Evolutionary conservation across 805 yeast species (phyloP).

Genomic region (Starmerella gropengiesseri): DNA sequence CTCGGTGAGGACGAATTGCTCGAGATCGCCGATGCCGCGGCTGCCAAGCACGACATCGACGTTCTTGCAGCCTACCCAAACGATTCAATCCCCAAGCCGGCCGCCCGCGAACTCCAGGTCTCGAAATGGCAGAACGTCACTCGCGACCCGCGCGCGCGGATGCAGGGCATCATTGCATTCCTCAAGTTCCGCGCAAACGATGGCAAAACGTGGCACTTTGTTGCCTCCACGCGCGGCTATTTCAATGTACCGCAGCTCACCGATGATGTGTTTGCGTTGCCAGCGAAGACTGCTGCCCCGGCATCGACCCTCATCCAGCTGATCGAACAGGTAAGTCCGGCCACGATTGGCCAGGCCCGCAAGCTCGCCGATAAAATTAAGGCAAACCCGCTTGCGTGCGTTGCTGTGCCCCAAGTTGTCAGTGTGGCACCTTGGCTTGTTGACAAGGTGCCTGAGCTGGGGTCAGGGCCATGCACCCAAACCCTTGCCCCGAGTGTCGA

Average conservation of each 20-base stretch:
- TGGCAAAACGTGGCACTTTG: conserved; percentile 65
- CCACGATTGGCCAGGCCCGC: conserved; percentile 31
- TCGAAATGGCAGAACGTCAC: conserved; percentile 87
- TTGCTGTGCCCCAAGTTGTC: conserved; percentile 44
- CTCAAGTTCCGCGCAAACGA: conserved; percentile 68
- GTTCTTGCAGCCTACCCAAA: conserved; percentile 16
- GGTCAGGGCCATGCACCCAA: background rate
- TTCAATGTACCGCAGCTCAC: conserved; percentile 57
- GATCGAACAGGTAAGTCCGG: conserved; percentile 54
- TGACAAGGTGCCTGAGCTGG: conserved; percentile 8
- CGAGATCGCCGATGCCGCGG: conserved; percentile 10
- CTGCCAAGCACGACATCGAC: background rate
- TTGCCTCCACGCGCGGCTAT: conserved; percentile 72
- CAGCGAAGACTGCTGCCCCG: conserved; percentile 14
- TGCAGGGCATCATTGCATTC: conserved; percentile 72
- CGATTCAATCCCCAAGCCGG: conserved; percentile 25
- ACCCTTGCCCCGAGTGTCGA: background rate
- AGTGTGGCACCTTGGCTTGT: conserved; percentile 63
- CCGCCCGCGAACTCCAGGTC: conserved; percentile 48
- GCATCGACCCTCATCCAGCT: conserved; percentile 48
- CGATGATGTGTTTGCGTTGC: conserved; percentile 39
- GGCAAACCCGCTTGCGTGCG: conserved; percentile 24
- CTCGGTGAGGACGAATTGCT: conserved; percentile 10
- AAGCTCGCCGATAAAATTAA: conserved; percentile 14
- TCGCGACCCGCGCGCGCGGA: conserved; percentile 36